phyloP scores from a whole-genome alignment of 305 asterid genomes.

The Fraxinus paxiana region DNA sequence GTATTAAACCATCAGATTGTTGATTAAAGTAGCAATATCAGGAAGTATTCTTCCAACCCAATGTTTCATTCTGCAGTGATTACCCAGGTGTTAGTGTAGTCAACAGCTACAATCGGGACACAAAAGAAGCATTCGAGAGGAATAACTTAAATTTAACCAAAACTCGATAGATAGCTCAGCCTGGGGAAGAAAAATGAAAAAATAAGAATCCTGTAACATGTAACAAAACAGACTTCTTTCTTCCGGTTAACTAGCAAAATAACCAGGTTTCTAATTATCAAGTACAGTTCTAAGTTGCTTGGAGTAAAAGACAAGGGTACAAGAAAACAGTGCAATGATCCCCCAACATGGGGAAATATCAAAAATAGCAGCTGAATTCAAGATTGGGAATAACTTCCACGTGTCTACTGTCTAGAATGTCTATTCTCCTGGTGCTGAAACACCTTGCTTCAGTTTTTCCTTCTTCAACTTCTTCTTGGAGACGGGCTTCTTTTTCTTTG shows the following conservation, averaged over 20 bases:
- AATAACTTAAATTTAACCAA: background rate
- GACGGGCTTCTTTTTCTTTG: conserved; percentile 90
- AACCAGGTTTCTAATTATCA: background rate
- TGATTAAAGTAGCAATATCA: background rate
- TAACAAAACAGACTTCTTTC: background rate
- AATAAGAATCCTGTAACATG: background rate
- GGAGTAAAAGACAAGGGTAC: background rate
- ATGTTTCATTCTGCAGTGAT: no score
- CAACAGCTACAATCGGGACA: background rate
- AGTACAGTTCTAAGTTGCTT: background rate
- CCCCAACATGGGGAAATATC: background rate
- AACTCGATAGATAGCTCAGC: background rate
- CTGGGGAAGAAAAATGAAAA: no score
- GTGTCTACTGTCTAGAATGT: background rate
- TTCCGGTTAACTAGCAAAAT: background rate
- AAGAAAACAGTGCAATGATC: background rate
- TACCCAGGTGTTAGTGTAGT: background rate
- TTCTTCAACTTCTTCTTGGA: conserved; percentile 96
- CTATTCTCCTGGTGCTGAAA: conserved; percentile 92
- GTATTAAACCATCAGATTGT: background rate
- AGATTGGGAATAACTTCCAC: conserved; percentile 7
- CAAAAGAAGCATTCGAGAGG: background rate
- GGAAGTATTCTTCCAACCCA: background rate
- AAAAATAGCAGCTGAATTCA: conserved; percentile 14
- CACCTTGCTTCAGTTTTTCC: conserved; percentile 90